Conservation (phyloP, 2,329 filamentous ascomycete species). For the Colletotrichum orchidophilum region DNA sequence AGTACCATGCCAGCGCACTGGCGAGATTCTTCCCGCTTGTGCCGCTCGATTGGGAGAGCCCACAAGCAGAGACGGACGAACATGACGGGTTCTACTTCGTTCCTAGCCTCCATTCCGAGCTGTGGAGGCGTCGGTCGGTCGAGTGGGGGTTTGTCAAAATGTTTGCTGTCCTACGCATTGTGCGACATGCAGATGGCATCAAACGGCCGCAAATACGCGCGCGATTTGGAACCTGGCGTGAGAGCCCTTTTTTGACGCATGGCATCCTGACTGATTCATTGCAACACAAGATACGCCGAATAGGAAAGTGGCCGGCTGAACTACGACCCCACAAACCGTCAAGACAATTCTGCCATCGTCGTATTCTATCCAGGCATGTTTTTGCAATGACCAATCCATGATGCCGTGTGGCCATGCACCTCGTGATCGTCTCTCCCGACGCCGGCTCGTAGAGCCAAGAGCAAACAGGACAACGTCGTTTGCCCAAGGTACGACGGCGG, state of each 20-base stretch:
- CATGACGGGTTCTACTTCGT: not conserved
- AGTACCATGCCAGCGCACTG: not conserved
- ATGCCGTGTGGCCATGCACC: not conserved
- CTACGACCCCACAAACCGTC: not conserved
- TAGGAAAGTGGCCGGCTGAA: not conserved
- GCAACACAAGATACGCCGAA: not conserved
- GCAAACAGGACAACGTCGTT: not conserved
- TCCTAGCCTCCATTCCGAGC: not conserved
- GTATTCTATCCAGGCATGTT: not conserved
- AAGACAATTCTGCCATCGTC: not conserved
- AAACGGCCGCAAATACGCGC: not conserved
- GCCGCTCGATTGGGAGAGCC: slow-evolving; percentile 13
- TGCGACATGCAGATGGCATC: not conserved
- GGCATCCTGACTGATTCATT: not conserved
- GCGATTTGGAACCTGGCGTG: not conserved
- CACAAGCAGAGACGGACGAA: not conserved
- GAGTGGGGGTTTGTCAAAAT: not conserved
- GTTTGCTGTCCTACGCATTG: not conserved
- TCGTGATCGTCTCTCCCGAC: not conserved
- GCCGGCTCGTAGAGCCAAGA: not conserved
- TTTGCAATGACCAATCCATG: not conserved
- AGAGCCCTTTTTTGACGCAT: not conserved
- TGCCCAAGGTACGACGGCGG: not conserved
- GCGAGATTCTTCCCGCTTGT: slow-evolving; percentile 18
- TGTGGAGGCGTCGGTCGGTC: not conserved